Percentiles rank a stretch among this genome's conserved stretches.
phyloP scores from a whole-genome alignment of 768 basidiomycete genomes.

The Calocera viscosa region DNA sequence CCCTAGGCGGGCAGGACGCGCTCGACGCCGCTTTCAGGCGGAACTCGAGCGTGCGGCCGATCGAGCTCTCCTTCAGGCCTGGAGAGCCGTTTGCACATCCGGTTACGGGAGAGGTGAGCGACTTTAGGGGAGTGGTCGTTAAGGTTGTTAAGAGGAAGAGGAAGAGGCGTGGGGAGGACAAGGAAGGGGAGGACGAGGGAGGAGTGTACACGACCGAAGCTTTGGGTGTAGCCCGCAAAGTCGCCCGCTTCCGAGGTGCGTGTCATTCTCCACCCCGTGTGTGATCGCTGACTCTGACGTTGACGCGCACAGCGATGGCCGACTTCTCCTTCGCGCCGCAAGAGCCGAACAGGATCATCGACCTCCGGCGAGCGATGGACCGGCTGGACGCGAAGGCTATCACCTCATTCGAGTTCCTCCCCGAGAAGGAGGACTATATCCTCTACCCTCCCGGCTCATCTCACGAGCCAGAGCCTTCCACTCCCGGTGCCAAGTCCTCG shows the following conservation, averaged over 20 bases:
- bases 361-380: conserved; percentile 61
- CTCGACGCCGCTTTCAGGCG: conserved; percentile 70
- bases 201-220: conserved; percentile 68
- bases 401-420: conserved; percentile 52
- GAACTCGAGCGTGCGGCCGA: conserved; percentile 39
- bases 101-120: conserved; percentile 63
- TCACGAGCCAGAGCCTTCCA: conserved; percentile 22
- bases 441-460: conserved; percentile 41
- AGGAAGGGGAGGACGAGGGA: conserved; percentile 20
- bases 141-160: conserved; percentile 67
- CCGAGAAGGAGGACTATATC: conserved; percentile 51
- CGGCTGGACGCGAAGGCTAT: conserved; percentile 70
- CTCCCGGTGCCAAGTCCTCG: background rate
- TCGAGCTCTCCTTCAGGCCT: conserved; percentile 68
- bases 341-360: conserved; percentile 52
- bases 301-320: conserved; percentile 55
- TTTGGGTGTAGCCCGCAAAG: conserved; percentile 64
- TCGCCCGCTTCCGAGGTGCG: conserved; percentile 82
- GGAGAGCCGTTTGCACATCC: conserved; percentile 73
- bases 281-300: background rate
- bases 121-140: conserved; percentile 68
- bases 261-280: background rate
- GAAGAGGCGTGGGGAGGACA: conserved; percentile 25
- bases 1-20: conserved; percentile 54
- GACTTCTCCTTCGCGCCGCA: conserved; percentile 84